A percentile compares a stretch with the other conserved stretches of the same genome.
Conservation (phyloP, 192 early-diverging fungal species). For the Linnemannia schmuckeri region DNA sequence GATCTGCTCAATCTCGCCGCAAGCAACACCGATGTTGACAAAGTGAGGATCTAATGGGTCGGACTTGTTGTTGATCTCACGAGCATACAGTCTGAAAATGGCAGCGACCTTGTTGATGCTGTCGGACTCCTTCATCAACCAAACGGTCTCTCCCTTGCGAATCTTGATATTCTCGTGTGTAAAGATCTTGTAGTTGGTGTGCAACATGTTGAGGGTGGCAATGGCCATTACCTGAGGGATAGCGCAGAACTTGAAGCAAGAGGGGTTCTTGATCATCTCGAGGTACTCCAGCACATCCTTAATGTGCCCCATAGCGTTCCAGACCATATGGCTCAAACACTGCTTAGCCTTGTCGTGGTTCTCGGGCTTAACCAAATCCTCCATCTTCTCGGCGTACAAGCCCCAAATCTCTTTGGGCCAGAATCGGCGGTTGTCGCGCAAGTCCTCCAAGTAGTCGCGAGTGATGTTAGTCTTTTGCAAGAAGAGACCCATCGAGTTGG, state of each 20-base stretch:
- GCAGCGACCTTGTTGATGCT: slow-evolving; percentile 70
- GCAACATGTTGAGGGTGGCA: slow-evolving; percentile 88
- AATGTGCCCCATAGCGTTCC: slow-evolving; percentile 87
- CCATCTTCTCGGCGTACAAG: slow-evolving; percentile 79
- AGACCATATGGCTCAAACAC: slow-evolving; percentile 91
- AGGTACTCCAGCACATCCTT: slow-evolving; percentile 93
- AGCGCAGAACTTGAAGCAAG: slow-evolving; percentile 94
- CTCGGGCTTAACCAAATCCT: slow-evolving; percentile 77
- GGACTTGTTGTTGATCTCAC: slow-evolving; percentile 73
- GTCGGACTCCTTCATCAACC: slow-evolving; percentile 72
- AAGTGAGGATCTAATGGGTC: slow-evolving; percentile 73
- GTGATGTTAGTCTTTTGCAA: slow-evolving; percentile 99
- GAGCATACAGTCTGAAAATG: slow-evolving; percentile 75
- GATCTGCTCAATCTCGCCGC: slow-evolving; percentile 60
- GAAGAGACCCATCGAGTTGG: slow-evolving; percentile 98
- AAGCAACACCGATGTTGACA: slow-evolving; percentile 67
- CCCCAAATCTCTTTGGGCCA: slow-evolving; percentile 98
- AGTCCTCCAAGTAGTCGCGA: slow-evolving; percentile 94
- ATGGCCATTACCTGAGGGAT: slow-evolving; percentile 99
- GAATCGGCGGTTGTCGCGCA: slow-evolving; percentile 90
- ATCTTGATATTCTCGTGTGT: slow-evolving; percentile 88
- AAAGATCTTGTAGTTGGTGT: slow-evolving; percentile 88
- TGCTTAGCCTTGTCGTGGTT: slow-evolving; percentile 76
- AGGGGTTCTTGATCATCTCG: slow-evolving; percentile 77
- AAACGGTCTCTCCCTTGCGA: slow-evolving; percentile 86